Conservation (phyloP, 345 rosid genomes). For the Diplotaxis tenuifolia region DNA sequence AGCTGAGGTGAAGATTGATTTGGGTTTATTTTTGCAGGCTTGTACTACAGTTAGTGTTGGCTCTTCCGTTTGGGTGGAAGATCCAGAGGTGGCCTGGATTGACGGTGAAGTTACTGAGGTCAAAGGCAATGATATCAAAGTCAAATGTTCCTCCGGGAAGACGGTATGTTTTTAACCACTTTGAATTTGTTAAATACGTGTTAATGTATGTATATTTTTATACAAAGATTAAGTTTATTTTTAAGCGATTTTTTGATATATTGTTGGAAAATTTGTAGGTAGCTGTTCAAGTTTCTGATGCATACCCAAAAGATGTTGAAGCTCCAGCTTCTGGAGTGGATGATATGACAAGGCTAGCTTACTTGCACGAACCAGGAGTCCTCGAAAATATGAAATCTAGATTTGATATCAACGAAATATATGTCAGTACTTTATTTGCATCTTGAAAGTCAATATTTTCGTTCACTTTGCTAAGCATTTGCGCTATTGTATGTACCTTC, state of each 20-base stretch:
- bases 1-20: not conserved
- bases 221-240: not conserved
- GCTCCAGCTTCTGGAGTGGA: slow-evolving; percentile 91
- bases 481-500: not conserved
- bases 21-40: slow-evolving; percentile 29
- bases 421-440: slow-evolving; percentile 49
- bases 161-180: slow-evolving; percentile 48
- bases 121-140: slow-evolving; percentile 65
- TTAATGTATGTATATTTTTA: not conserved
- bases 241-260: not conserved
- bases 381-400: slow-evolving; percentile 86
- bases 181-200: too few species aligned
- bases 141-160: slow-evolving; percentile 84
- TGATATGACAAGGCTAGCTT: slow-evolving; percentile 96
- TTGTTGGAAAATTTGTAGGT: slow-evolving; percentile 46
- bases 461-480: slow-evolving; percentile 16
- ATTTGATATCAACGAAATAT: slow-evolving; percentile 94
- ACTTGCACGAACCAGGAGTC: slow-evolving; percentile 97
- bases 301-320: slow-evolving; percentile 81
- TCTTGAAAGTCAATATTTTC: slow-evolving; percentile 9
- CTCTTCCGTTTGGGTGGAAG: slow-evolving; percentile 89
- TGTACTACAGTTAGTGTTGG: slow-evolving; percentile 56
- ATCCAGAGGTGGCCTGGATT: slow-evolving; percentile 80
- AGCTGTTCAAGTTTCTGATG: slow-evolving; percentile 60
- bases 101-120: slow-evolving; percentile 82